phyloP scores from a whole-genome alignment of 495 filamentous ascomycete genomes.

The Achaetomiella virescens region DNA sequence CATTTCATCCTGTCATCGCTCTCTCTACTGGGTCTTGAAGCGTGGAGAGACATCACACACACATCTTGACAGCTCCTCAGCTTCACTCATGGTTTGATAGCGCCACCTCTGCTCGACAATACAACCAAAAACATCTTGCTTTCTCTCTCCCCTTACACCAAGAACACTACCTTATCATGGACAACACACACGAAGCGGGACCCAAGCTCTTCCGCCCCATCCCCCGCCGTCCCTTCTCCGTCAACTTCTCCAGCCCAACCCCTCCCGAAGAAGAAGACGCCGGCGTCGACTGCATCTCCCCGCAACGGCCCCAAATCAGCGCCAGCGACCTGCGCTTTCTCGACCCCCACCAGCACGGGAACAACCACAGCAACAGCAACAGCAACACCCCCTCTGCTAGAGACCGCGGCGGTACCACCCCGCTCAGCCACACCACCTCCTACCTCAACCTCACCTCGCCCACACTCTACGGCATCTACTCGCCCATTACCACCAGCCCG shows the following conservation, averaged over 20 bases:
- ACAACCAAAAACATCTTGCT: background rate
- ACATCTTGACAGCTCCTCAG: background rate
- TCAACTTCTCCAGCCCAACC: slow-evolving; percentile 47
- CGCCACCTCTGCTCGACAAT: background rate
- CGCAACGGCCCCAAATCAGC: slow-evolving; percentile 26
- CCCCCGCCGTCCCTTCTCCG: slow-evolving; percentile 56
- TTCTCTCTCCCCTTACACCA: background rate
- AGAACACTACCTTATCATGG: background rate
- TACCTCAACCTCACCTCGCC: slow-evolving; percentile 82
- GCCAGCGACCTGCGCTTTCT: slow-evolving; percentile 35
- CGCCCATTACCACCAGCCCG: slow-evolving; percentile 35
- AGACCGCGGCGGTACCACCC: too few species aligned
- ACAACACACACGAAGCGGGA: slow-evolving; percentile 6
- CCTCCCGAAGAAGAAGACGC: slow-evolving; percentile 36
- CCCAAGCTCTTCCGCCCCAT: slow-evolving; percentile 31
- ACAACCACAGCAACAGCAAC: slow-evolving; percentile 16
- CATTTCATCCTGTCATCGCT: too few species aligned
- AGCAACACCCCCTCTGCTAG: too few species aligned
- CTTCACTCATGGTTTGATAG: background rate
- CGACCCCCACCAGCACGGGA: slow-evolving; percentile 24
- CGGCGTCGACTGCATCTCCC: slow-evolving; percentile 42
- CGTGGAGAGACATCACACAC: background rate
- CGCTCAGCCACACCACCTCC: slow-evolving; percentile 10
- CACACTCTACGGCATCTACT: slow-evolving; percentile 87
- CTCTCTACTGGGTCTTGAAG: too few species aligned